Evolutionary conservation across 176 grass and related monocot species (phyloP).

Genomic region (Typha latifolia): DNA sequence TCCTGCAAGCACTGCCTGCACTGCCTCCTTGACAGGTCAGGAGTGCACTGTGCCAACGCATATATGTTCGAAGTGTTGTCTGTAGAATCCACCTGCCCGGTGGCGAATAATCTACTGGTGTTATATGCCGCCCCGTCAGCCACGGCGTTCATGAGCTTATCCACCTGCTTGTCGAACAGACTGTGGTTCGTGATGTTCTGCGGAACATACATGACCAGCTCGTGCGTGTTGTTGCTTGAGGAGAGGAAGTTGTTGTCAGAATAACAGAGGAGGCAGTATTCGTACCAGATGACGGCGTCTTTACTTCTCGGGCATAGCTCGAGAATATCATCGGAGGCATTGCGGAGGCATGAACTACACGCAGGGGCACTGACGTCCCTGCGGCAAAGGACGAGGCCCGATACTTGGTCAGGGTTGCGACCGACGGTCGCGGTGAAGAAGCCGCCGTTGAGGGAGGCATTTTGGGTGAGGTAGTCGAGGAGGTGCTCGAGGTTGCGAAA

Average conservation of each 20-base stretch:
- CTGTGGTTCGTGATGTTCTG: too few relatives aligned
- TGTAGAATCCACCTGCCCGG: not conserved
- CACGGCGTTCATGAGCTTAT: not conserved
- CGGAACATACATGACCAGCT: too few relatives aligned
- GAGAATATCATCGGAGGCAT: not conserved
- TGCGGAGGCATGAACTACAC: constrained; percentile 22
- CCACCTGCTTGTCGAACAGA: not conserved
- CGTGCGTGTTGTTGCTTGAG: too few relatives aligned
- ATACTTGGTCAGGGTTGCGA: not conserved
- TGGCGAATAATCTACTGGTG: not conserved
- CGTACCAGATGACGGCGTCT: not conserved
- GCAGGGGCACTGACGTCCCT: not conserved
- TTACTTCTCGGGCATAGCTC: not conserved
- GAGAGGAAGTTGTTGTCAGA: not conserved
- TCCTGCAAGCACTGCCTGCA: constrained; percentile 28
- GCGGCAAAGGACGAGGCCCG: constrained; percentile 18
- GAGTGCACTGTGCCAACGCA: constrained; percentile 40
- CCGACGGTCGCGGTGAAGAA: constrained; percentile 15
- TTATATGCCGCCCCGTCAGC: not conserved
- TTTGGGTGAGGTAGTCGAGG: not conserved
- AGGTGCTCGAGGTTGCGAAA: constrained; percentile 20
- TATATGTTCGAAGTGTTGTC: constrained; percentile 3
- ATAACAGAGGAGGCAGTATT: constrained; percentile 10
- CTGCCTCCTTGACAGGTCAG: constrained; percentile 18
- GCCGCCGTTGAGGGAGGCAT: constrained; percentile 6